These are phyloP conservation scores for Fusarium falciforme DNA, from an alignment of 2,329 filamentous ascomycete genomes.

Conservation along the genomic window DNA sequence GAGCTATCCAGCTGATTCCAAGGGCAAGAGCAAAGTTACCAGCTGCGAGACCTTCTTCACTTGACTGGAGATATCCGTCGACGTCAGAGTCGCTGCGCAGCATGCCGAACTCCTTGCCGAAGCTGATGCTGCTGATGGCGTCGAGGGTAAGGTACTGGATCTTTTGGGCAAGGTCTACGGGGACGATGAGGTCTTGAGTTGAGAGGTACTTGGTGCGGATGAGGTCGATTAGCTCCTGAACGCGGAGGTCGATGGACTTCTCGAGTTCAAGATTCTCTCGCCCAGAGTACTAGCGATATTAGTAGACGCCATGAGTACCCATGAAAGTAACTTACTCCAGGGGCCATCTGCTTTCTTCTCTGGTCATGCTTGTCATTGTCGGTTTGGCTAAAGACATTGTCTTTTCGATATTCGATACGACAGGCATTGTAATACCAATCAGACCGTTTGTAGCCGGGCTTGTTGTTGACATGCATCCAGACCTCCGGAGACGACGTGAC, in stretches of 20 bases:
- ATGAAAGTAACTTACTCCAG: slow-evolving; percentile 54
- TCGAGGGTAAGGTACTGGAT: slow-evolving; percentile 65
- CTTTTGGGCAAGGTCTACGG: slow-evolving; percentile 60
- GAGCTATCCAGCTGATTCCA: slow-evolving; percentile 44
- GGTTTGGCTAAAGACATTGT: slow-evolving; percentile 65
- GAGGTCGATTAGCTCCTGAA: slow-evolving; percentile 58
- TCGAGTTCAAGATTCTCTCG: slow-evolving; percentile 65
- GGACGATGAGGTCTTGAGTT: slow-evolving; percentile 38
- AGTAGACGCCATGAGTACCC: not conserved
- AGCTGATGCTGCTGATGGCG: slow-evolving; percentile 62
- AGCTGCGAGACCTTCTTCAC: slow-evolving; percentile 47
- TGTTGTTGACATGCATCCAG: slow-evolving; percentile 56
- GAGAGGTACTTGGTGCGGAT: slow-evolving; percentile 58
- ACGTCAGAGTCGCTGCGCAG: slow-evolving; percentile 58
- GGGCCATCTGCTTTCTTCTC: slow-evolving; percentile 61
- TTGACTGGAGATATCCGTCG: slow-evolving; percentile 52
- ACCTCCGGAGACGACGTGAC: slow-evolving; percentile 62
- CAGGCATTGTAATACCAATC: slow-evolving; percentile 59
- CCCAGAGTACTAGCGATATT: slow-evolving; percentile 60
- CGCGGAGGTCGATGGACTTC: slow-evolving; percentile 58
- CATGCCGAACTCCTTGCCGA: slow-evolving; percentile 63
- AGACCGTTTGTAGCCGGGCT: slow-evolving; percentile 54
- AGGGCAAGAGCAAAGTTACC: slow-evolving; percentile 43
- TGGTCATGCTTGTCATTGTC: slow-evolving; percentile 60
- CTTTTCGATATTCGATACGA: slow-evolving; percentile 60